Percentiles rank a stretch among this genome's conserved stretches.
Evolutionary conservation across 495 filamentous ascomycete genomes (phyloP).

Genomic region (Alectoria sarmentosa): DNA sequence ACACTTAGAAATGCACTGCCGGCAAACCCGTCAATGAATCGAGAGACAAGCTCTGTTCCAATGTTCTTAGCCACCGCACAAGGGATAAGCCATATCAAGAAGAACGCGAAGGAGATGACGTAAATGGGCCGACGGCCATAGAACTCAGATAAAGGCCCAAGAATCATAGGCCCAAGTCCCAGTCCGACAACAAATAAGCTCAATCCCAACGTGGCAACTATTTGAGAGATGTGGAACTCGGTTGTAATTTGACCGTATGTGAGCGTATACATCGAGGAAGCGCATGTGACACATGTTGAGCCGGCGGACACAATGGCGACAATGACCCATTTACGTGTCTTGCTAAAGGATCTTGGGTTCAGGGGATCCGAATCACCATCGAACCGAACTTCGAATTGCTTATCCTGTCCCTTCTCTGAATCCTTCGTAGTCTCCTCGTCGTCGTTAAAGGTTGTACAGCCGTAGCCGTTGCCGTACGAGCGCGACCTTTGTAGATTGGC

Average conservation of each 20-base stretch:
- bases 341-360: slow-evolving; percentile 65
- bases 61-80: slow-evolving; percentile 82
- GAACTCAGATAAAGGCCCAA: slow-evolving; percentile 67
- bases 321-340: slow-evolving; percentile 69
- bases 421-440: slow-evolving; percentile 12
- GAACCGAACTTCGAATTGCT: slow-evolving; percentile 58
- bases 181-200: slow-evolving; percentile 73
- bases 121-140: slow-evolving; percentile 86
- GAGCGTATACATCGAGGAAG: slow-evolving; percentile 81
- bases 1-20: slow-evolving; percentile 87
- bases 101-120: slow-evolving; percentile 65
- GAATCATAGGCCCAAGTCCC: slow-evolving; percentile 37
- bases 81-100: slow-evolving; percentile 81
- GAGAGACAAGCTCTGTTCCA: slow-evolving; percentile 69
- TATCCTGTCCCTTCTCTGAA: slow-evolving; percentile 4
- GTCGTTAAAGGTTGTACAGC: slow-evolving; percentile 13
- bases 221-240: slow-evolving; percentile 63
- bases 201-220: slow-evolving; percentile 72
- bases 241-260: slow-evolving; percentile 75
- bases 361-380: slow-evolving; percentile 63
- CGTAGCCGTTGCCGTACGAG: slow-evolving; percentile 20
- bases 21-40: slow-evolving; percentile 80
- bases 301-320: slow-evolving; percentile 62
- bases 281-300: slow-evolving; percentile 84
- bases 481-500: slow-evolving; percentile 10